Evolutionary conservation across 495 filamentous ascomycete species (phyloP), one percentile per base, ranked within the genome.

Genomic region (Sordaria brevicollis): DNA sequence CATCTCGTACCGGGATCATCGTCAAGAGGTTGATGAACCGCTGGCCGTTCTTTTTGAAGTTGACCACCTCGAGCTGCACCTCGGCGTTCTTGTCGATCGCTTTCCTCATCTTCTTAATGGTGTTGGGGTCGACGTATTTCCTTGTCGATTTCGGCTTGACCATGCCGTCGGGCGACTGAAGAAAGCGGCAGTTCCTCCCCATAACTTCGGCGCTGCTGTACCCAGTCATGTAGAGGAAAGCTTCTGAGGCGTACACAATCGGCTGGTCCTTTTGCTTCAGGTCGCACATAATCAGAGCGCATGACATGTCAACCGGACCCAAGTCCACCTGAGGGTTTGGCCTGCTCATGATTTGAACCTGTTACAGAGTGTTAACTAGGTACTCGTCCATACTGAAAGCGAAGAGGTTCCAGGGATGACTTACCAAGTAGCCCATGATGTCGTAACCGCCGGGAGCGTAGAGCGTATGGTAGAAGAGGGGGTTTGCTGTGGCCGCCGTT

Each of bases 141-240:
- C 79, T 78, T 15, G 71, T 33, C 15, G 77, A 77, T 38, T 70
- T 71, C n/a, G 71, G 71, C 21, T 68, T 66, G 33, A 81, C 77
- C 33, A 75, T 72, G 4, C 76, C 78, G 4, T 68, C 78, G 17
- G 83, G 83, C 7, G 80, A 75, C 74, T 87, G 85, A 25, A 87
- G 71, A 68, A 87, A 86, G n/a, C 85, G 84, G 67, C 84, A 86
- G 74, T 87, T 87, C 19, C 72, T 68, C 0, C 83, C 83, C n/a
- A 83, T 36, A 10, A 82, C 76, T 69, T 87, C 83, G 36, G 65
- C 31, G 3, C 41, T 43, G 4, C 75, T 65, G 71, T 86, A 87
- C 6, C 84, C 84, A 0, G 84, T 85, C 67, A 86, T 73, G 15
- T 76, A 65, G 37, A 72, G 69, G 75, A 84, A 86, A 4, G 79